Conservation (phyloP, 257 asterid species). For the Vinca minor region DNA sequence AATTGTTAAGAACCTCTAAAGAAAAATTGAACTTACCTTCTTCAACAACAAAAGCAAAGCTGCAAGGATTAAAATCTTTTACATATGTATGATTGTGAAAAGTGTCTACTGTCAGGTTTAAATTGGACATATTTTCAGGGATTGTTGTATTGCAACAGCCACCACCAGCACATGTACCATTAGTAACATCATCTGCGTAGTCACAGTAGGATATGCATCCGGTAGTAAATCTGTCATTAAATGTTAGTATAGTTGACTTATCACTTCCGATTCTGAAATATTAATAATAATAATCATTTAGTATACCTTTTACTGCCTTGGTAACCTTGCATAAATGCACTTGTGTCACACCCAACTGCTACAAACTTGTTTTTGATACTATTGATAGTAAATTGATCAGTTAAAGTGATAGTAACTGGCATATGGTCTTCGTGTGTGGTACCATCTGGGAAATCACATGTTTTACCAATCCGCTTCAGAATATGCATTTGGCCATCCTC, state of each 20-base stretch:
- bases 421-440: no score
- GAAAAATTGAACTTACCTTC: background rate
- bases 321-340: conserved; percentile 2
- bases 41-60: background rate
- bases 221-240: no score
- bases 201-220: background rate
- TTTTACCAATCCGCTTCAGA: conserved; percentile 1
- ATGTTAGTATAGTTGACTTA: no score
- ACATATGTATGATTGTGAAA: background rate
- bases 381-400: background rate
- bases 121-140: conserved; percentile 6
- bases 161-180: conserved; percentile 22
- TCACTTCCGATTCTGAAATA: no score
- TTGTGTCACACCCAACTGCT: background rate
- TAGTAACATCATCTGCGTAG: background rate
- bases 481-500: conserved; percentile 16
- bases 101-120: background rate
- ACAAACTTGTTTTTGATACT: conserved; percentile 5
- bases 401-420: accelerated
- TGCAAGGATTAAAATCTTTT: background rate
- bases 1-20: background rate
- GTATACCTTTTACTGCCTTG: background rate
- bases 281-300: no score
- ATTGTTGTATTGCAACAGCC: conserved; percentile 28
- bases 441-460: background rate